Base-by-base conservation (phyloP, 768 basidiomycete species). In the Symmetrospora coprosmae region DNA sequence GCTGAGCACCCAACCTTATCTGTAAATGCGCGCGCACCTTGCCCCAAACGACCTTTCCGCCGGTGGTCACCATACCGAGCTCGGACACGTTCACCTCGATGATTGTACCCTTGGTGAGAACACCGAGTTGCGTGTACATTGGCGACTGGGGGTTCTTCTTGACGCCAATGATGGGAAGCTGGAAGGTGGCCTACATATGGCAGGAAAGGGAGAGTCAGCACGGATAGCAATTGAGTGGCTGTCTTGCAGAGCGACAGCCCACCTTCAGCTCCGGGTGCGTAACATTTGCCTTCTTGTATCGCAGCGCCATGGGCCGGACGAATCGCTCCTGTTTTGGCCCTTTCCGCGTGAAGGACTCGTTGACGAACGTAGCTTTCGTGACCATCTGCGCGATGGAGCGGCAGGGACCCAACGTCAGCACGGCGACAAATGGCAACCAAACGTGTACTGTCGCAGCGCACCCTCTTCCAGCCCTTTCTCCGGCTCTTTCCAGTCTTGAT, bases 111-210 rank as follows among this genome's bases (percentile, higher is more conserved):
- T 97, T 97, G 3, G 94, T 97, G 75, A 99, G 80, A 35, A 99
- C 94, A 50, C 92, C 92, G 38, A 91, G 81, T 69, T 89, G 87
- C 0, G 89, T 90, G 70, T 90, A 91, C 86, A 91, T 91, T 0
- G 94, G 92, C 19, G 90, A 94, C 72, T 97, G 94, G 25, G 94
- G 94, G 70, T 99, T 99, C 78, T 97, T 97, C 79, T 99, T 99
- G 59, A 99, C 94, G 43, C 87, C 87, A 41, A 99, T 76, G 65
- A 99, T 97, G 66, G 92, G 90, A 4, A 99, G 78, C 72, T 99
- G 94, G 81, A 99, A 99, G 3, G 94, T 99, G 7, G 92, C 94
- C 74, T 92, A 96, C 46, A 97, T 76, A 71, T 96, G 92, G 59
- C 92, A 90, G 94, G 70, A 25, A 60, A 38, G 31, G 38, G 28